Conservation (phyloP, 768 basidiomycete genomes). For the Amylocystis lapponica region DNA sequence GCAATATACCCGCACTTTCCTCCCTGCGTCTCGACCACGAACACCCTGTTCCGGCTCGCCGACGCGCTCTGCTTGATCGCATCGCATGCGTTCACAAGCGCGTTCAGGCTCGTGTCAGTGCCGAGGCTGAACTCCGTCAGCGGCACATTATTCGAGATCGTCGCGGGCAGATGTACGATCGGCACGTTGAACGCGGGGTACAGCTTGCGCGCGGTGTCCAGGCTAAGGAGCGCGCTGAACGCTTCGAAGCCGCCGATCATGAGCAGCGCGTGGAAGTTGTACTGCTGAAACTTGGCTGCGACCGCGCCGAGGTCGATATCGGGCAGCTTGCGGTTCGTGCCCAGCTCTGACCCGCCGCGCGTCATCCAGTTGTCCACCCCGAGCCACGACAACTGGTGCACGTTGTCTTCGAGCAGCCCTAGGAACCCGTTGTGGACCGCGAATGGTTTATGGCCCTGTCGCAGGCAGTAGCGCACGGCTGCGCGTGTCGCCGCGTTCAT, state of each 20-base stretch:
- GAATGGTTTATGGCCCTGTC: slow-evolving; percentile 89
- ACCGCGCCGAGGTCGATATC: slow-evolving; percentile 82
- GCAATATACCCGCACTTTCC: slow-evolving; percentile 96
- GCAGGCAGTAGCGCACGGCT: slow-evolving; percentile 87
- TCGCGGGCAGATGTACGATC: slow-evolving; percentile 93
- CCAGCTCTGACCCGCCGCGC: slow-evolving; percentile 95
- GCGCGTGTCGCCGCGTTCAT: slow-evolving; percentile 98
- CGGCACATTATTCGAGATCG: slow-evolving; percentile 97
- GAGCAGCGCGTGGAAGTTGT: slow-evolving; percentile 70
- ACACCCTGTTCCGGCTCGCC: slow-evolving; percentile 92
- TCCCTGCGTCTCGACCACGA: slow-evolving; percentile 97
- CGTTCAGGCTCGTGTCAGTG: slow-evolving; percentile 96
- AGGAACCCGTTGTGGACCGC: slow-evolving; percentile 95
- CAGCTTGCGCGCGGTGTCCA: slow-evolving; percentile 74
- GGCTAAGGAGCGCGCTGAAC: slow-evolving; percentile 68
- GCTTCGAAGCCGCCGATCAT: slow-evolving; percentile 97
- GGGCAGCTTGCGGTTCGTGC: slow-evolving; percentile 89
- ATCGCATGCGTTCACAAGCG: slow-evolving; percentile 95
- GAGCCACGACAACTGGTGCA: slow-evolving; percentile 88
- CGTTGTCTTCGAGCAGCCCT: slow-evolving; percentile 85
- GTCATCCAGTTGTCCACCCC: slow-evolving; percentile 96
- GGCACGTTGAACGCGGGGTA: slow-evolving; percentile 96
- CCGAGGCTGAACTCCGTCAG: slow-evolving; percentile 95
- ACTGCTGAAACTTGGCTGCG: slow-evolving; percentile 88
- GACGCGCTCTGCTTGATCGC: slow-evolving; percentile 98